These are phyloP conservation scores for Nicotiana otophora DNA, from an alignment of 257 asterid genomes.

Conservation along the genomic window DNA sequence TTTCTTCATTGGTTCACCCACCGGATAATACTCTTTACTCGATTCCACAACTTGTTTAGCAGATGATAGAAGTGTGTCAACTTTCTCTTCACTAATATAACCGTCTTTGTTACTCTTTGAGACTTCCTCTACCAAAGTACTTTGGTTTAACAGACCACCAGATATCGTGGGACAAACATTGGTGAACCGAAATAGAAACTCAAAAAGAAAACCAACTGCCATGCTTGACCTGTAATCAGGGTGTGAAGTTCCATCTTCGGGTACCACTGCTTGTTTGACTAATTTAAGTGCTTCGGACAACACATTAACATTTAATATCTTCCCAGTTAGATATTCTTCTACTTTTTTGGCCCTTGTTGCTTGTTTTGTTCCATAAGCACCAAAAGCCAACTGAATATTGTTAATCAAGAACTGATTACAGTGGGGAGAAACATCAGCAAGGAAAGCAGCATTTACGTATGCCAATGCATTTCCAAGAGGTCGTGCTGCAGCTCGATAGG, in stretches of 20 bases:
- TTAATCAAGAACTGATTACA: slow-evolving; percentile 32
- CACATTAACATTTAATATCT: slow-evolving; percentile 25
- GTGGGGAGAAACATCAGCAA: slow-evolving; percentile 42
- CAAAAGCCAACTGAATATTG: slow-evolving; percentile 40
- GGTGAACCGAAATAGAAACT: slow-evolving; percentile 37
- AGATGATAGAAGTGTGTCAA: slow-evolving; percentile 35
- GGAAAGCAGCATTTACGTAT: slow-evolving; percentile 64
- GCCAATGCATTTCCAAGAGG: slow-evolving; percentile 75
- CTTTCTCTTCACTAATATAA: slow-evolving; percentile 13
- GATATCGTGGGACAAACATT: slow-evolving; percentile 8
- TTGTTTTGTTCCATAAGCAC: slow-evolving; percentile 55
- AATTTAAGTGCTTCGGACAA: slow-evolving; percentile 38
- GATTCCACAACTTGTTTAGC: slow-evolving; percentile 52
- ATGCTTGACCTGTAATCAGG: slow-evolving; percentile 50
- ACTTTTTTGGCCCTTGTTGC: slow-evolving; percentile 49
- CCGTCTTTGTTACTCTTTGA: slow-evolving; percentile 4
- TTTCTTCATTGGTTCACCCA: slow-evolving; percentile 60
- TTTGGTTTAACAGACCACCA: slow-evolving; percentile 17
- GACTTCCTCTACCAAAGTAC: slow-evolving; percentile 17
- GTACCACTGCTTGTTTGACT: slow-evolving; percentile 40
- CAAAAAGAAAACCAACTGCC: slow-evolving; percentile 52
- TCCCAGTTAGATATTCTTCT: slow-evolving; percentile 47
- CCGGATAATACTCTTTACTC: slow-evolving; percentile 54
- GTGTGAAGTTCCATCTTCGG: slow-evolving; percentile 53
- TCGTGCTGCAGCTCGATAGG: slow-evolving; percentile 64